phyloP scores from a whole-genome alignment of 352 stramenopile species.

The Globisporangium spiculum region DNA sequence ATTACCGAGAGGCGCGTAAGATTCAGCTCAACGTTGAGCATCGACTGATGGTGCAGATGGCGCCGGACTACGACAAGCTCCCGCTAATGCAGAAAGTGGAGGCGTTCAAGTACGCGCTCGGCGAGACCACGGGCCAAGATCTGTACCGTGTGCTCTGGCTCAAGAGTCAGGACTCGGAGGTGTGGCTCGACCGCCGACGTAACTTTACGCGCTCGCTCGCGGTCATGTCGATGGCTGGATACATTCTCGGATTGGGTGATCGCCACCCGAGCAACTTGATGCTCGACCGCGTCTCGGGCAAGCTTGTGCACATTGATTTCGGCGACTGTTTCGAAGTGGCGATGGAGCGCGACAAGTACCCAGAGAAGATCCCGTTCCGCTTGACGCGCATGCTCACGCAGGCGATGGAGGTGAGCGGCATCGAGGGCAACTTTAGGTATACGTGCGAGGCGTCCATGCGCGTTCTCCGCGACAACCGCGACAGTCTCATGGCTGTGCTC shows the following conservation, averaged over 20 bases:
- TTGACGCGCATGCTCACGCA: conserved; percentile 98
- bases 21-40: conserved; percentile 97
- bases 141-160: conserved; percentile 99
- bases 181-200: conserved; percentile 98
- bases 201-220: conserved; percentile 99
- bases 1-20: conserved; percentile 93
- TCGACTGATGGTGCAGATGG: conserved; percentile 96
- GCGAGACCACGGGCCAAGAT: conserved; percentile 96
- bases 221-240: conserved; percentile 99
- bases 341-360: conserved; percentile 99
- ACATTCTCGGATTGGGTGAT: conserved; percentile 99
- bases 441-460: conserved; percentile 98
- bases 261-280: conserved; percentile 99
- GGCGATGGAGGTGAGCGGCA: conserved; percentile 99
- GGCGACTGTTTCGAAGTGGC: conserved; percentile 99
- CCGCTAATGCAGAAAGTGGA: conserved; percentile 99
- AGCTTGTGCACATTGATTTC: conserved; percentile 99
- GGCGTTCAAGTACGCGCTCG: conserved; percentile 94
- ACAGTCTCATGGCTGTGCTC: conserved; percentile 99
- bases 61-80: conserved; percentile 98
- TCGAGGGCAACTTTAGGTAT: conserved; percentile 99
- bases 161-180: conserved; percentile 98
- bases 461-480: conserved; percentile 97
- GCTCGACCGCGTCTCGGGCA: conserved; percentile 98
- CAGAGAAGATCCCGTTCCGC: conserved; percentile 99